Base-by-base conservation (phyloP, 441 rosid species). In the Corymbia calophylla region DNA sequence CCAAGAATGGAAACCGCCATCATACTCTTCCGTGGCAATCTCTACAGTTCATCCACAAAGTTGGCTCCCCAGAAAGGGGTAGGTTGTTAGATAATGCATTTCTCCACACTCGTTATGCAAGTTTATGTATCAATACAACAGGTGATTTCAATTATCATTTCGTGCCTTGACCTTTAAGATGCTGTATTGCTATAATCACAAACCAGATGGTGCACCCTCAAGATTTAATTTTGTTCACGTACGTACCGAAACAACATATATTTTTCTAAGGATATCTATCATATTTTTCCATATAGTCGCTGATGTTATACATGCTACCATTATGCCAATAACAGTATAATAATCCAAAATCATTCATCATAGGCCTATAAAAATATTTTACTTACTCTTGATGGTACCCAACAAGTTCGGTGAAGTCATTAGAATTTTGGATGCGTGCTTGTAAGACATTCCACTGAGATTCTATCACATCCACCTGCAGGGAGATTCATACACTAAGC, bases 371-470 rank as follows among this genome's bases (percentile, higher is more conserved):
- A 81, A 56, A 91, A 47, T 82, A 66, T 89, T 64, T 73, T 60
- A 89, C 97, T 93, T 93, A 98, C 99, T 96, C 99, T 92, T 98
- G 99, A 94, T 98, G 99, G 93, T 96, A 97, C 93, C 95, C 97
- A 88, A 96, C 99, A 47, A 98, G 97, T 92, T 97, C 99, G 44
- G 97, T 96, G 91, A 98, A 98, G 94, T 98, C 99, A 77, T 92
- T 96, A 91, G 99, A 98, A 92, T 95, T 97, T 89, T 96, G 96
- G 91, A 97, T 95, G 86, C 93, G 99, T 89, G 96, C 94, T 95
- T 95, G 99, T 93, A 97, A 91, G 92, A 97, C 96, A 91, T 98
- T 97, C 99, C 99, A 98, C 89, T 98, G 99, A 91, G 99, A 97
- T 95, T 98, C 99, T 92, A 98, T 96, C 92, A 97, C 99, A 89